Evolutionary conservation across 2,329 filamentous ascomycete species (phyloP).

Genomic region (Ophiocordyceps camponoti-leonardi): DNA sequence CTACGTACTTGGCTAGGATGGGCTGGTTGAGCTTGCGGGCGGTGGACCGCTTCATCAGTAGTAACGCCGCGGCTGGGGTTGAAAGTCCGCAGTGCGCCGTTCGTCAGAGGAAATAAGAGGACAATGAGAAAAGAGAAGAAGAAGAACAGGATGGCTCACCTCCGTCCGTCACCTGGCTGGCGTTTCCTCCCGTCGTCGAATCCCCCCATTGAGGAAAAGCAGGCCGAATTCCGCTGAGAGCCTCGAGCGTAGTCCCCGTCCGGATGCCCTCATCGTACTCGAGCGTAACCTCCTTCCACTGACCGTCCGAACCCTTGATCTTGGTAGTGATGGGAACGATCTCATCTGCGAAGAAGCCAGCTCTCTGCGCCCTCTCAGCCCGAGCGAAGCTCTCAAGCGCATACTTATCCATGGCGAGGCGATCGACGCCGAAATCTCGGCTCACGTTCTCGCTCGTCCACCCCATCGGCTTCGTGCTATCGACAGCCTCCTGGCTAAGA

Average conservation of each 20-base stretch:
- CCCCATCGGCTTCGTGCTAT: conserved; percentile 93
- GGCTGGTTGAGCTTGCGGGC: conserved; percentile 77
- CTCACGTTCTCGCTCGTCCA: conserved; percentile 96
- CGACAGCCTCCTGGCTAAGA: conserved; percentile 56
- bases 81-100: no score
- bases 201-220: conserved; percentile 86
- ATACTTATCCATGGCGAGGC: conserved; percentile 69
- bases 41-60: conserved; percentile 88
- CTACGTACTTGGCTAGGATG: conserved; percentile 87
- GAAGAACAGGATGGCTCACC: conserved; percentile 31
- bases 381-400: conserved; percentile 76
- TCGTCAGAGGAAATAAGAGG: no score
- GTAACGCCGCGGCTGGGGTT: conserved; percentile 53
- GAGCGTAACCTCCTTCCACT: conserved; percentile 60
- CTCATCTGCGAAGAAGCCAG: conserved; percentile 83
- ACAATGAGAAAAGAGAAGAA: no score
- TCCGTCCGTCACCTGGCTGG: conserved; percentile 87
- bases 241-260: conserved; percentile 73
- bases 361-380: conserved; percentile 80
- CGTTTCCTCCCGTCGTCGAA: conserved; percentile 80
- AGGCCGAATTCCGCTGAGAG: conserved; percentile 65
- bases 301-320: conserved; percentile 69
- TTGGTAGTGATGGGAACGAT: conserved; percentile 75
- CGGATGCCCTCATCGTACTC: conserved; percentile 82
- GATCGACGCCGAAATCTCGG: conserved; percentile 69